Percentiles rank a stretch among this genome's conserved stretches.
Evolutionary conservation across 2,329 filamentous ascomycete species (phyloP).

Genomic region (Ascochyta rabiei): DNA sequence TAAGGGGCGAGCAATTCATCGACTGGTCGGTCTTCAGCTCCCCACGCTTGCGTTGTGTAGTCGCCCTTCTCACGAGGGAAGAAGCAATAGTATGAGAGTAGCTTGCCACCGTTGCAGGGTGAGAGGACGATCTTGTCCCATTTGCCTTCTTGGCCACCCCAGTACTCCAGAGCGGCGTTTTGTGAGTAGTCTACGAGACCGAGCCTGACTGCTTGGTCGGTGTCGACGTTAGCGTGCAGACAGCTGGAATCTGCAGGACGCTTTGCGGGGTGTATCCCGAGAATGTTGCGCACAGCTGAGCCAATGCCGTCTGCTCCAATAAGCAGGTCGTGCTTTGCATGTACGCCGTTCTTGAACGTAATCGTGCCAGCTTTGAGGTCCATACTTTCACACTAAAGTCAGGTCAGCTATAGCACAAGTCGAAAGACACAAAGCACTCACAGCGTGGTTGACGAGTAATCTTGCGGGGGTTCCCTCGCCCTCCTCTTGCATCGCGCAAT

Average conservation of each 20-base stretch:
- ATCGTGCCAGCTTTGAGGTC: constrained; percentile 54
- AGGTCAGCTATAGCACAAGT: background rate
- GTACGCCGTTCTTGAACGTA: constrained; percentile 54
- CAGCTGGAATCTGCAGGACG: constrained; percentile 66
- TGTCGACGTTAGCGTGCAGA: constrained; percentile 68
- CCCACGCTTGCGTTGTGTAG: constrained; percentile 67
- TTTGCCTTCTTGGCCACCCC: constrained; percentile 69
- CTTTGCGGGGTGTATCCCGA: constrained; percentile 68
- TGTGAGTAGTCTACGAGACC: constrained; percentile 68
- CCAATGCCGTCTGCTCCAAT: constrained; percentile 72
- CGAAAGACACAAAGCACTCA: background rate
- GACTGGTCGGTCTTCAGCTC: constrained; percentile 56
- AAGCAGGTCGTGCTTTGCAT: constrained; percentile 63
- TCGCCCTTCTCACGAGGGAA: constrained; percentile 66
- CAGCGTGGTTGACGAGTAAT: constrained; percentile 62
- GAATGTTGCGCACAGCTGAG: constrained; percentile 64
- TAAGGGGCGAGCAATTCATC: constrained; percentile 67
- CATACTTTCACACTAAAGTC: constrained; percentile 54
- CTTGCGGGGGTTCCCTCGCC: constrained; percentile 62
- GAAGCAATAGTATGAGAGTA: constrained; percentile 74
- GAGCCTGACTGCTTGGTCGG: constrained; percentile 63
- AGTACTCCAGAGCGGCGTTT: constrained; percentile 69
- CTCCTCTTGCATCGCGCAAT: constrained; percentile 59
- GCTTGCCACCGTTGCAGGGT: constrained; percentile 68
- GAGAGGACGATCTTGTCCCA: constrained; percentile 73